A percentile compares a stretch with the other conserved stretches of the same genome.
Conservation (phyloP, 306 rosid species). For the Ammopiptanthus mongolicus region DNA sequence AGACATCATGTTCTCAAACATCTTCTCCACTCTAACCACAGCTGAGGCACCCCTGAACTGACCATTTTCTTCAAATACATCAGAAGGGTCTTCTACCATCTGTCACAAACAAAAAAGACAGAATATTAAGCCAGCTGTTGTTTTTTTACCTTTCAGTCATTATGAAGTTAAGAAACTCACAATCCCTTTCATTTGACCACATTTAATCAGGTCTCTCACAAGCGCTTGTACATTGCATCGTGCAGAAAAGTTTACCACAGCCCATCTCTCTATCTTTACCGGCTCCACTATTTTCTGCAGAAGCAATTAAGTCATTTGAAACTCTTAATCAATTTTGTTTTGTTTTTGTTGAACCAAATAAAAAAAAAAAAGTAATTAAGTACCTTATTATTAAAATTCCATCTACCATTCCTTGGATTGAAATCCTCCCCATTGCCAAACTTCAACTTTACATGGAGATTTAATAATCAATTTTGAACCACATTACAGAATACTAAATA, state of each 20-base stretch:
- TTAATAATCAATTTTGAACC: not conserved
- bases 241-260: constrained; percentile 78
- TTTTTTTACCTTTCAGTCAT: not conserved
- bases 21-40: constrained; percentile 69
- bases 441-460: constrained; percentile 44
- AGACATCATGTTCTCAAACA: constrained; percentile 58
- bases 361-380: not conserved
- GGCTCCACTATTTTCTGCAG: constrained; percentile 69
- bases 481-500: not conserved
- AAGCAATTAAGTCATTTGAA: not conserved
- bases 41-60: constrained; percentile 76
- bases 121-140: not conserved
- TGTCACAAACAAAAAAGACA: constrained; percentile 16
- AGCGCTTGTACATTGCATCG: constrained; percentile 67
- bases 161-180: constrained; percentile 39
- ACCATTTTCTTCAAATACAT: constrained; percentile 55
- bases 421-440: constrained; percentile 85
- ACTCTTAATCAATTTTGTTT: not conserved
- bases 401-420: constrained; percentile 79
- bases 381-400: constrained; percentile 94
- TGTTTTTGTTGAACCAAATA: not conserved
- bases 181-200: constrained; percentile 73
- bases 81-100: constrained; percentile 50
- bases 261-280: constrained; percentile 58
- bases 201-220: constrained; percentile 56